Conservation (phyloP, 2,329 filamentous ascomycete species). For the Fusarium floridanum region DNA sequence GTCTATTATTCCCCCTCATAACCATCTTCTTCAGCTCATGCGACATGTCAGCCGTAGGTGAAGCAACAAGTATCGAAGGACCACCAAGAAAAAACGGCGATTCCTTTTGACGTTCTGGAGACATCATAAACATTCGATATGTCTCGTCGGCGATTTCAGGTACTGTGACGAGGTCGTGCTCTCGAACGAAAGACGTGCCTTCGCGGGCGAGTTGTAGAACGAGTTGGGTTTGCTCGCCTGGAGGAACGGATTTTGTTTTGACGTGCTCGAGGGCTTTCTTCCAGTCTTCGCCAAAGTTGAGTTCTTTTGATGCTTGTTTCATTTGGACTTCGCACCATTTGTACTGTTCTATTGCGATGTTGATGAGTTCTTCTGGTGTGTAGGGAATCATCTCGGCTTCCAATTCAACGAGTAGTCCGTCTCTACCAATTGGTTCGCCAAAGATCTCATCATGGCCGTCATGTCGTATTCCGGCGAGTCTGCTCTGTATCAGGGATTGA, state of each 20-base stretch:
- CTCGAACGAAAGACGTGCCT: slow-evolving; percentile 65
- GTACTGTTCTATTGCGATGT: slow-evolving; percentile 64
- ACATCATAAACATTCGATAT: slow-evolving; percentile 70
- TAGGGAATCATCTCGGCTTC: slow-evolving; percentile 70
- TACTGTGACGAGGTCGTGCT: slow-evolving; percentile 67
- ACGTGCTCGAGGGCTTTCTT: slow-evolving; percentile 67
- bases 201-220: slow-evolving; percentile 65
- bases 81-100: slow-evolving; percentile 73
- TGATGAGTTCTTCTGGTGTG: slow-evolving; percentile 67
- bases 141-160: slow-evolving; percentile 65
- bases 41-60: slow-evolving; percentile 65
- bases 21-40: slow-evolving; percentile 70
- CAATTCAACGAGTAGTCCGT: slow-evolving; percentile 64
- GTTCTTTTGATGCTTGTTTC: slow-evolving; percentile 60
- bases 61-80: slow-evolving; percentile 65
- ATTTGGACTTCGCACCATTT: slow-evolving; percentile 69
- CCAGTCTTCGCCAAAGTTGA: slow-evolving; percentile 65
- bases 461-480: slow-evolving; percentile 59
- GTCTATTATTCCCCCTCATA: slow-evolving; percentile 70
- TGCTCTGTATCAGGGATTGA: slow-evolving; percentile 53
- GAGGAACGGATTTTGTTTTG: slow-evolving; percentile 66
- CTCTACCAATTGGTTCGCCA: slow-evolving; percentile 67
- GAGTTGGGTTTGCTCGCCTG: slow-evolving; percentile 65
- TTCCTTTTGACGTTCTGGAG: slow-evolving; percentile 63
- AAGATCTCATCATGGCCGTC: slow-evolving; percentile 64